Conservation (phyloP, 371 early-diverging fungal species). For the Lichtheimia ramosa region DNA sequence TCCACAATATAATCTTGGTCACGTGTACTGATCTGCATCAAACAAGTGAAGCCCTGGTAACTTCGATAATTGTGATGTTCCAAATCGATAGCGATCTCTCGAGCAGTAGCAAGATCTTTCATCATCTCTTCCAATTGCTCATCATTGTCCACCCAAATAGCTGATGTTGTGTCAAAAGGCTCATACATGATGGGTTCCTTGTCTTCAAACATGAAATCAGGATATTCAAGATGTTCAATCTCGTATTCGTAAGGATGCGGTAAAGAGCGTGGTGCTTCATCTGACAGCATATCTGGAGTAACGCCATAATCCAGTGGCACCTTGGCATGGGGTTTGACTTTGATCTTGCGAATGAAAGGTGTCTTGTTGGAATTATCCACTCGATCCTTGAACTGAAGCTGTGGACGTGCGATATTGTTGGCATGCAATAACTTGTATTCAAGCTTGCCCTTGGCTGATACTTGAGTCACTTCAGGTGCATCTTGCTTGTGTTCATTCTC, state of each 20-base stretch:
- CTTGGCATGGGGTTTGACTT: constrained; percentile 77
- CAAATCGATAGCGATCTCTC: constrained; percentile 92
- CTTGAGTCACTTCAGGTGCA: constrained; percentile 58
- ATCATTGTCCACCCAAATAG: constrained; percentile 73
- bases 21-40: constrained; percentile 94
- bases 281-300: constrained; percentile 7
- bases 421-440: constrained; percentile 72
- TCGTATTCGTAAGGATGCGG: constrained; percentile 95
- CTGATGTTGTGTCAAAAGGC: constrained; percentile 62
- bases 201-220: constrained; percentile 65
- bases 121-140: constrained; percentile 66
- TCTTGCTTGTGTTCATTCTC: constrained; percentile 41
- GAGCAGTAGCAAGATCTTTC: constrained; percentile 52
- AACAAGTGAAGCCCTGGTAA: constrained; percentile 92
- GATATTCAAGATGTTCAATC: constrained; percentile 78
- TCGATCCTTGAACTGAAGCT: constrained; percentile 80
- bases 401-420: constrained; percentile 80
- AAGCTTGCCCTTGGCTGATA: constrained; percentile 41
- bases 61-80: constrained; percentile 94
- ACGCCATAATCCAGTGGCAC: constrained; percentile 71
- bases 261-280: constrained; percentile 24
- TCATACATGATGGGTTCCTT: constrained; percentile 57
- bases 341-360: constrained; percentile 81
- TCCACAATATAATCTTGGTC: constrained; percentile 90
- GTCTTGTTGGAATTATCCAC: constrained; percentile 79